These are phyloP conservation scores for Peronosclerospora sorghi DNA, from an alignment of 352 stramenopile genomes.

Conservation along the genomic window DNA sequence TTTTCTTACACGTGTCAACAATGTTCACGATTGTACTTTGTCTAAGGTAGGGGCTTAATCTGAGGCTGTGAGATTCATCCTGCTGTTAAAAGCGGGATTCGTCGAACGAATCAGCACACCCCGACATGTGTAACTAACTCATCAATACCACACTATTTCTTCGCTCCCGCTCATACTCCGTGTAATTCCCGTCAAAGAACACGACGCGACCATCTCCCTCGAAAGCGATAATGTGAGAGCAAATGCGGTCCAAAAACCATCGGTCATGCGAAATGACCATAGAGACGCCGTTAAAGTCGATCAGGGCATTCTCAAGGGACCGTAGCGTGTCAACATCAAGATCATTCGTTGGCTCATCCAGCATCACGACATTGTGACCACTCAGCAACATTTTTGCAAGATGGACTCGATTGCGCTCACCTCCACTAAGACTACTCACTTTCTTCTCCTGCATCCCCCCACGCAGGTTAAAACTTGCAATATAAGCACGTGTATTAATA, in stretches of 20 bases:
- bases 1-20: too few species aligned
- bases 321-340: conserved; percentile 78
- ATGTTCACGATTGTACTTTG: too few species aligned
- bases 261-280: conserved; percentile 95
- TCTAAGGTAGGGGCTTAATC: too few species aligned
- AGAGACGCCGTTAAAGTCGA: conserved; percentile 85
- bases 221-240: conserved; percentile 80
- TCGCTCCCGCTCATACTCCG: conserved; percentile 72
- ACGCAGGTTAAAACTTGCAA: conserved; percentile 80
- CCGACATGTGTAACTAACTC: too few species aligned
- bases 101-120: too few species aligned
- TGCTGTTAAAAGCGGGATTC: too few species aligned
- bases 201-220: conserved; percentile 55
- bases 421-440: conserved; percentile 59
- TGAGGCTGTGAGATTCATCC: too few species aligned
- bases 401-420: conserved; percentile 79
- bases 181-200: conserved; percentile 85
- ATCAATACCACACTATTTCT: too few species aligned
- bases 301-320: conserved; percentile 81
- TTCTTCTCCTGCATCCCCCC: conserved; percentile 80
- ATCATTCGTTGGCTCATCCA: conserved; percentile 84
- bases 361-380: conserved; percentile 80
- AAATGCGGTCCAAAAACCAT: conserved; percentile 92
- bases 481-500: conserved; percentile 79
- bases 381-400: conserved; percentile 78